phyloP scores from a whole-genome alignment of 208 protist genomes.

The Trypanosoma caninum region DNA sequence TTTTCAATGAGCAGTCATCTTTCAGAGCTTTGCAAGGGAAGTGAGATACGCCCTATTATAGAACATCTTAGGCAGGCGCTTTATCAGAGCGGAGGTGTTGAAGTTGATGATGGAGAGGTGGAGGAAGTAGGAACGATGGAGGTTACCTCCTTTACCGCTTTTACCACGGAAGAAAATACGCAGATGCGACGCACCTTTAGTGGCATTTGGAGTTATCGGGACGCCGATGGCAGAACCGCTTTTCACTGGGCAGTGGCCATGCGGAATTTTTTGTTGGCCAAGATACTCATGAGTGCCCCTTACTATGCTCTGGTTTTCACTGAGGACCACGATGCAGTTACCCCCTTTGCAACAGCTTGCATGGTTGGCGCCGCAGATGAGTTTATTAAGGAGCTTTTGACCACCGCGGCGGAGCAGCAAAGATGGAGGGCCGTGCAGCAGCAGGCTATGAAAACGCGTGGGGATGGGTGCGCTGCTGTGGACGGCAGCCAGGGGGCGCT shows the following conservation, averaged over 20 bases:
- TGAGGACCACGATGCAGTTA: slow-evolving; percentile 60
- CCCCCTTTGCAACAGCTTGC: slow-evolving; percentile 81
- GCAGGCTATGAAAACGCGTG: not conserved
- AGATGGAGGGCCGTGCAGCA: slow-evolving; percentile 15
- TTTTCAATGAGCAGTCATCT: slow-evolving; percentile 50
- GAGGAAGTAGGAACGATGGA: too few species aligned
- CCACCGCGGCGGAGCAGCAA: slow-evolving; percentile 19
- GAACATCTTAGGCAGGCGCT: slow-evolving; percentile 37
- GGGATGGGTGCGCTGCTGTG: not conserved
- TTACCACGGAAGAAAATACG: not conserved
- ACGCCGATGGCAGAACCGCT: slow-evolving; percentile 84
- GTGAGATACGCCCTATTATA: slow-evolving; percentile 48
- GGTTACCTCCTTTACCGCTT: not conserved
- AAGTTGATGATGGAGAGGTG: not conserved
- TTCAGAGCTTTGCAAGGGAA: slow-evolving; percentile 65
- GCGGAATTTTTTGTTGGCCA: slow-evolving; percentile 68
- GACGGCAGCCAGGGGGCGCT: not conserved
- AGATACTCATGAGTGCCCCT: slow-evolving; percentile 45
- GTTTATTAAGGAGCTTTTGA: slow-evolving; percentile 55
- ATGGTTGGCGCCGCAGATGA: slow-evolving; percentile 60
- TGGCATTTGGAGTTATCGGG: slow-evolving; percentile 68
- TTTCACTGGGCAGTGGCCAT: slow-evolving; percentile 87
- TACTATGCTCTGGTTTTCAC: slow-evolving; percentile 65
- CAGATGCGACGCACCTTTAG: slow-evolving; percentile 27
- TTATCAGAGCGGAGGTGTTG: slow-evolving; percentile 3